Evolutionary conservation across 1,284 basidiomycete species (phyloP), one percentile per base, ranked within the genome.

Genomic region (Microbotryomycetes sp.): DNA sequence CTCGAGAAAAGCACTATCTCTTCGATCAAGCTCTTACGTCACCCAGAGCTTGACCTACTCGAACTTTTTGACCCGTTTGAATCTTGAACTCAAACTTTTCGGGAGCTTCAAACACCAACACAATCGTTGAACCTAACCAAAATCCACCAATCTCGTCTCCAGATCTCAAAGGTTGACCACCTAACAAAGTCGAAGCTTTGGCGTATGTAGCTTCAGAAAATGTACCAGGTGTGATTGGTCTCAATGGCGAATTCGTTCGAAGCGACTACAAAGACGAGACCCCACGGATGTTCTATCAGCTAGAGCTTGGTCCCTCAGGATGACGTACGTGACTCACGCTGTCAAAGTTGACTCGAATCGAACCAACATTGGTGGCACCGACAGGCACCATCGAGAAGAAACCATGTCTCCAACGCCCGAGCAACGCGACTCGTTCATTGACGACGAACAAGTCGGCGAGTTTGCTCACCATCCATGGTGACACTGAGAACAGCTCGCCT

Each of bases 131-230:
- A 1, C 94, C 96, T 2, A 99, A 81, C 72, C 86, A 86, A 80
- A 99, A 99, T 0, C 92, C 93, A 53, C 94, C 94, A 89, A 97
- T 92, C 79, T 98, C 93, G 74, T 97, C 89, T 1, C 90, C 93
- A 3, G 86, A 81, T 0, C 79, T 80, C 49, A 97, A 80, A 3
- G 93, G 93, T 75, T 97, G 92, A 0, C 94, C 96, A 48, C 86
- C 83, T 36, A 98, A 80, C 30, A 97, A 77, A 0, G 84, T 78
- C 1, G 87, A 90, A 0, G 91, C 92, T 6, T 82, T 82, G 2
- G 84, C 83, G 76, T 97, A 97, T 25, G 89, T 86, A 0, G 93
- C 94, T 77, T 98, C 94, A 9, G 84, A 85, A 77, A 89, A 97
- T 1, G 92, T 92, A 25, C 93, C 92, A 0, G 89, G 84, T 0